These are phyloP conservation scores for Arthrinium phaeospermum DNA, from an alignment of 2,329 filamentous ascomycete genomes.

Conservation along the genomic window DNA sequence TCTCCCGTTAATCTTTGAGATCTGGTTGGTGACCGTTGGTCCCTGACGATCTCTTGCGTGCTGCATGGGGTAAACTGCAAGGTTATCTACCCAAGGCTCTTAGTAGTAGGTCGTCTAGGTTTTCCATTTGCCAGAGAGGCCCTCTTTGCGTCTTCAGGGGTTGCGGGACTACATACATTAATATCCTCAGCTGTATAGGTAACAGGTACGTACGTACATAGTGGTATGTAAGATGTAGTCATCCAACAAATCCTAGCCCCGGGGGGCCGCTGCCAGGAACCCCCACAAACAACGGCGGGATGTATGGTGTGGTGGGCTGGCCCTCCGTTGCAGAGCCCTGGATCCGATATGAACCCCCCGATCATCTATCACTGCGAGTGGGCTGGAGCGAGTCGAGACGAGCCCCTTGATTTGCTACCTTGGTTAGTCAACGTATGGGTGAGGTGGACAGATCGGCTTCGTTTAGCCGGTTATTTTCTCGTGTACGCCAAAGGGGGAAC, in stretches of 20 bases:
- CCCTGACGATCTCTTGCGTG: constrained; percentile 16
- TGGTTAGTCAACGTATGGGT: not conserved
- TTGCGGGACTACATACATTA: not conserved
- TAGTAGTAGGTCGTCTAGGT: too few species aligned
- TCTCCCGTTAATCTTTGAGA: constrained; percentile 12
- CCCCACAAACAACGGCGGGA: not conserved
- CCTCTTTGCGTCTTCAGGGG: not conserved
- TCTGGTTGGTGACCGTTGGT: constrained; percentile 18
- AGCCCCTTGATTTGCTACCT: not conserved
- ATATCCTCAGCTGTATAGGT: not conserved
- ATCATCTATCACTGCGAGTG: not conserved
- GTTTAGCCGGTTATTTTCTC: too few species aligned
- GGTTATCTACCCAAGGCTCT: not conserved
- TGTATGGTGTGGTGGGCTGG: not conserved
- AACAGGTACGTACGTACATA: not conserved
- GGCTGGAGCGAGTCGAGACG: not conserved
- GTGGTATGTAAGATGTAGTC: not conserved
- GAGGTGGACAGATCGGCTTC: too few species aligned
- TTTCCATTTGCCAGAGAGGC: not conserved
- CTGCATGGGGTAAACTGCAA: constrained; percentile 18
- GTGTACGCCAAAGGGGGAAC: too few species aligned
- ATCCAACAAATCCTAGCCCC: not conserved
- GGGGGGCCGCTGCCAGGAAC: not conserved
- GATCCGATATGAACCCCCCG: not conserved
- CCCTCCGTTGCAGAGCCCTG: not conserved